Conservation (phyloP, 768 basidiomycete genomes). For the Mycena metata region DNA sequence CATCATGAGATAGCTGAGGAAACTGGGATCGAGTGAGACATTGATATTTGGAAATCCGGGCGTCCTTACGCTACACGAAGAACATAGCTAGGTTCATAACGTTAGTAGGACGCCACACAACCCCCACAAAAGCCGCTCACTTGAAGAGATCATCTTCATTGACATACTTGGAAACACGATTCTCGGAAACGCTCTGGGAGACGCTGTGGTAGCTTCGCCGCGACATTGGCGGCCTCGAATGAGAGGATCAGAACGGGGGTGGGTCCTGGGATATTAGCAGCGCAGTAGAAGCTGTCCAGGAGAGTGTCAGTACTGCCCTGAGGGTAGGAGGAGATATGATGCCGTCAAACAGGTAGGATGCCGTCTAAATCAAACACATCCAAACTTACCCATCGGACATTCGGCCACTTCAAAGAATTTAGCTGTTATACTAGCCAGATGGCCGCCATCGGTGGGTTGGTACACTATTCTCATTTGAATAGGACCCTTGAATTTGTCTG, state of each 20-base stretch:
- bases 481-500: too few species aligned
- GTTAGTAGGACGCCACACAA: slow-evolving; percentile 5
- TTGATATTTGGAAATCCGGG: slow-evolving; percentile 28
- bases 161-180: slow-evolving; percentile 81
- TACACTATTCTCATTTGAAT: too few species aligned
- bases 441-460: too few species aligned
- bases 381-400: too few species aligned
- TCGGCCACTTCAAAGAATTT: too few species aligned
- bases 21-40: slow-evolving; percentile 55
- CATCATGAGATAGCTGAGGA: slow-evolving; percentile 78
- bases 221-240: slow-evolving; percentile 63
- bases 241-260: neutral
- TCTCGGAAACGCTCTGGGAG: slow-evolving; percentile 75
- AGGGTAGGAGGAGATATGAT: neutral
- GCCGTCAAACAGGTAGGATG: too few species aligned
- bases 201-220: slow-evolving; percentile 81
- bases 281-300: slow-evolving; percentile 28
- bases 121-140: slow-evolving; percentile 55
- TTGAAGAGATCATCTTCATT: slow-evolving; percentile 90
- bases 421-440: too few species aligned
- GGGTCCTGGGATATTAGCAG: slow-evolving; percentile 15
- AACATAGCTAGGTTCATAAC: slow-evolving; percentile 68
- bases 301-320: slow-evolving; percentile 5
- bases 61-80: slow-evolving; percentile 85
- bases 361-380: too few species aligned